A percentile compares a stretch with the other conserved stretches of the same genome.
These are phyloP conservation scores for Hypoxylon sp. DNA, from an alignment of 2,329 filamentous ascomycete genomes.

Conservation along the genomic window DNA sequence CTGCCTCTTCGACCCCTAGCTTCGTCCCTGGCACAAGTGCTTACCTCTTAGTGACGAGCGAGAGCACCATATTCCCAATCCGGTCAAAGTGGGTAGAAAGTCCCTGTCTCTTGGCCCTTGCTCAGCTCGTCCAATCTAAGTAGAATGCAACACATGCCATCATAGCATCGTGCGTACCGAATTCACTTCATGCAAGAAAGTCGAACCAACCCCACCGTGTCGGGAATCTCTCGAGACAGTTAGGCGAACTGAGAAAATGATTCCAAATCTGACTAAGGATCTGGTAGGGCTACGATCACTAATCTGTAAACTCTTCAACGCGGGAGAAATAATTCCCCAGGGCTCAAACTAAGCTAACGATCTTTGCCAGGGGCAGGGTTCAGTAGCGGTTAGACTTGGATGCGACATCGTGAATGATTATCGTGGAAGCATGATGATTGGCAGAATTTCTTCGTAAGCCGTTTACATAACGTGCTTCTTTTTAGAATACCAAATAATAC, in stretches of 20 bases:
- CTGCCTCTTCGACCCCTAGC: too few species aligned
- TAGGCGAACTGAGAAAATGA: constrained; percentile 1
- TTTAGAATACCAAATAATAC: constrained; percentile 1
- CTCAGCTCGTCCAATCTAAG: constrained; percentile 5
- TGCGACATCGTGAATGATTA: too few species aligned
- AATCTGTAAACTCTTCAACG: too few species aligned
- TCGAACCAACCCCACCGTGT: background rate
- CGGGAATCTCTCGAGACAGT: constrained; percentile 1
- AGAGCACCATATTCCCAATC: constrained; percentile 27
- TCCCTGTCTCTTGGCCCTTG: background rate
- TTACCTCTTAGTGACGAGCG: constrained; percentile 15
- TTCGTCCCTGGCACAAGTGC: constrained; percentile 18
- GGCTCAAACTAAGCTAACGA: background rate
- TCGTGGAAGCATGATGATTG: too few species aligned
- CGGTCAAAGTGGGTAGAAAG: constrained; percentile 10
- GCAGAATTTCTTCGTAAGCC: constrained; percentile 5
- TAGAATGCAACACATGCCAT: constrained; percentile 7
- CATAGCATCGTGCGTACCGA: constrained; percentile 1
- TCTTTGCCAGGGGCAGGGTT: too few species aligned
- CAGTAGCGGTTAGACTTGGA: too few species aligned
- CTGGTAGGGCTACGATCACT: constrained; percentile 9
- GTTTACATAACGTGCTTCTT: constrained; percentile 4
- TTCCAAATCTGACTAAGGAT: constrained; percentile 4
- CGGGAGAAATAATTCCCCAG: constrained; percentile 13
- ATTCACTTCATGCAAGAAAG: constrained; percentile 1